These are phyloP conservation scores for Botrytis elliptica DNA, from an alignment of 2,329 filamentous ascomycete species.

Conservation along the genomic window DNA sequence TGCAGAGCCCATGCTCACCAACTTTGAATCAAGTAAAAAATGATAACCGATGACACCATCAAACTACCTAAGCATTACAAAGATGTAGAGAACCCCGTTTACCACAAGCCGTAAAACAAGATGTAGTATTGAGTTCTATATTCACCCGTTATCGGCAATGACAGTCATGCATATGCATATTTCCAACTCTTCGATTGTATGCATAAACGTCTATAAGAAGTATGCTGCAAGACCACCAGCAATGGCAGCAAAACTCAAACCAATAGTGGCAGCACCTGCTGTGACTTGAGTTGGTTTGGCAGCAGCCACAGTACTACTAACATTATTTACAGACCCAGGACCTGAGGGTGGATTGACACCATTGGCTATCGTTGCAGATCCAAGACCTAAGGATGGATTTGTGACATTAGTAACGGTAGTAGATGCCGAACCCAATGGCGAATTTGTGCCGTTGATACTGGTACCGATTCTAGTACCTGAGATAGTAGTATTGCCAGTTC, in stretches of 20 bases:
- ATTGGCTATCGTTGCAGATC: too few species aligned
- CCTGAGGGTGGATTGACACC: too few species aligned
- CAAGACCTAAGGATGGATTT: too few species aligned
- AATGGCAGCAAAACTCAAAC: constrained; percentile 28
- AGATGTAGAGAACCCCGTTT: too few species aligned
- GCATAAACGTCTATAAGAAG: constrained; percentile 23
- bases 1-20: neutral
- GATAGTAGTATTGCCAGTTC: neutral
- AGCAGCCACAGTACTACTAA: neutral
- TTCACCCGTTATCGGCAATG: neutral
- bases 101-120: neutral
- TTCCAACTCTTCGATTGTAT: neutral
- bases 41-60: neutral
- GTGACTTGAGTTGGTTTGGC: constrained; percentile 17
- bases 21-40: neutral
- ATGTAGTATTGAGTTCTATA: neutral
- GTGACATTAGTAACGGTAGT: too few species aligned
- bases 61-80: too few species aligned
- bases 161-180: neutral
- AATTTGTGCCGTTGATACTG: too few species aligned
- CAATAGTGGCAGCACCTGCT: constrained; percentile 23
- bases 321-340: constrained; percentile 1
- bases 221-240: constrained; percentile 27
- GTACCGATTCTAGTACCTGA: too few species aligned
- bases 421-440: too few species aligned